These are phyloP conservation scores for Didymella pomorum DNA, from an alignment of 2,329 filamentous ascomycete genomes.

Conservation along the genomic window DNA sequence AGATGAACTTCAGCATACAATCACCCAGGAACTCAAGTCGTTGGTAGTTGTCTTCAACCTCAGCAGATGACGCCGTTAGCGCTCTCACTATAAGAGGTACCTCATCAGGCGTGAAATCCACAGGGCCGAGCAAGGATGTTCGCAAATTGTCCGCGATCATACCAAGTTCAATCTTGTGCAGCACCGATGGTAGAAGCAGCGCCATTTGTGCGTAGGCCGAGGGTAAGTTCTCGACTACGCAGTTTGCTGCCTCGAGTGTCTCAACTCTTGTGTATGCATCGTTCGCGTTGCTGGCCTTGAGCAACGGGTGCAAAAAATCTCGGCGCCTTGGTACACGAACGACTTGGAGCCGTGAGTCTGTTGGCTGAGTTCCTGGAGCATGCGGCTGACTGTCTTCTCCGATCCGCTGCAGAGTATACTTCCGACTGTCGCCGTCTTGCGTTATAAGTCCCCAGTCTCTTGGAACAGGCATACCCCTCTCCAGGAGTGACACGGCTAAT, in stretches of 20 bases:
- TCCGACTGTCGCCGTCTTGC: constrained; percentile 31
- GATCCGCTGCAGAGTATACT: constrained; percentile 29
- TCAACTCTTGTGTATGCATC: constrained; percentile 54
- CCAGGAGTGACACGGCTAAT: constrained; percentile 27
- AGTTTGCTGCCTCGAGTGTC: constrained; percentile 59
- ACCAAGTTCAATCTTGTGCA: constrained; percentile 71
- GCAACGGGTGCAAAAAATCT: constrained; percentile 65
- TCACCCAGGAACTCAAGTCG: constrained; percentile 89
- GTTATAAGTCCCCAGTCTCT: constrained; percentile 37
- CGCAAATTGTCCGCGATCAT: constrained; percentile 70
- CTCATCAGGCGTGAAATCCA: constrained; percentile 60
- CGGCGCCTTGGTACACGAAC: constrained; percentile 61
- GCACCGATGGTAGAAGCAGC: constrained; percentile 74
- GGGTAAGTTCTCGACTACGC: constrained; percentile 59
- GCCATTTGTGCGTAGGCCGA: constrained; percentile 58
- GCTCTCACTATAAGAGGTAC: constrained; percentile 69
- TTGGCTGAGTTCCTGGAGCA: not conserved
- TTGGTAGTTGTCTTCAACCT: constrained; percentile 75
- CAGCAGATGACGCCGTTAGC: constrained; percentile 71
- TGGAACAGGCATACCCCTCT: not conserved
- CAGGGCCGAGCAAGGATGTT: constrained; percentile 60
- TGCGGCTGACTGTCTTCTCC: not conserved
- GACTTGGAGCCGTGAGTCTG: constrained; percentile 25
- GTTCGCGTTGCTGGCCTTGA: constrained; percentile 21
- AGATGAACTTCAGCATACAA: constrained; percentile 77